Base-by-base conservation (phyloP, 2,329 filamentous ascomycete species). In the Mycosphaerelloides madeirae region DNA sequence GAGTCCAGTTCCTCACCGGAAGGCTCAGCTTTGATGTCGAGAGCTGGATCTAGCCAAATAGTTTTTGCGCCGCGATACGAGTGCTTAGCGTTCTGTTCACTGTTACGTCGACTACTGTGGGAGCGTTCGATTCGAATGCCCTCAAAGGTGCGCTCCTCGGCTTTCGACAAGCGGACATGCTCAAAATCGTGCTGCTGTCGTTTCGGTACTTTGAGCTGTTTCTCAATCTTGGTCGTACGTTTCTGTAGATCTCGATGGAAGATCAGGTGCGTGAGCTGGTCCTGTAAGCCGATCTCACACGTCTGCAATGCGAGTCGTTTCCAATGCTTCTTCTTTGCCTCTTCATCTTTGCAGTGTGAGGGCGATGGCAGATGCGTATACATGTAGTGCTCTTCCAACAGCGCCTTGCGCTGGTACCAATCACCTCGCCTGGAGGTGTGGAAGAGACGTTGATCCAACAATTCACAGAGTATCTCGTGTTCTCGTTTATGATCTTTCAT, bases 321-420 rank as follows among this genome's bases (percentile, higher is more conserved):
- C 90, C 90, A 98, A 54, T 86, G 76, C 57, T 84, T 91, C 68
- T 87, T 93, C 60, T 85, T 84, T 7, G 70, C 67, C 33, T 85
- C 81, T 13, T 74, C 67, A 31, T 62, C 70, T 31, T 72, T 70
- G 20, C 67, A 71, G 3, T 70, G 68, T 14, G 50, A 31, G 14
- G 62, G 62, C 2, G 65, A 65, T 0, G 76, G 70, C 22, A 72
- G 74, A 5, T 85, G 62, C 3, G 76, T 72, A 59, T 81, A 77
- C 86, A 97, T 90, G 65, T 98, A 97, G 62, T 94, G 89, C 64
- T 98, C 93, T 69, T 98, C 93, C 2, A 98, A 67, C 1, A 98
- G 71, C 1, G 91, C 93, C 67, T 94, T 95, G 15, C 93, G 85
- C 61, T 96, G 90, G 63, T 97, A 97, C 93, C 93, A 98, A 1